phyloP scores from a whole-genome alignment of 2,329 filamentous ascomycete species.

The Epichloe gansuensis region DNA sequence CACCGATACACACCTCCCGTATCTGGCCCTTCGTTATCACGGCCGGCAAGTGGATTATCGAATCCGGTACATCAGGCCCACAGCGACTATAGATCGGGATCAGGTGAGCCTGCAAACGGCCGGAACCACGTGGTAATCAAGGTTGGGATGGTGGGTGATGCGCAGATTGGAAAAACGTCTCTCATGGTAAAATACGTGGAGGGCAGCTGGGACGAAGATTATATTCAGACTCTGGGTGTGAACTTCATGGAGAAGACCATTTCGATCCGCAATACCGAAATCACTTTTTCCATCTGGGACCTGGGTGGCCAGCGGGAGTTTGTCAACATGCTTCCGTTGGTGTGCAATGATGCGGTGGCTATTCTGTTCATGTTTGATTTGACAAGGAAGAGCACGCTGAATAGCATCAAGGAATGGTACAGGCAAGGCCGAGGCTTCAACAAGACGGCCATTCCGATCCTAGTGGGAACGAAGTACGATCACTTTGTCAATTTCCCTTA shows the following conservation, averaged over 20 bases:
- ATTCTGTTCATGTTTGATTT: conserved; percentile 99
- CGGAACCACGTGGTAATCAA: conserved; percentile 87
- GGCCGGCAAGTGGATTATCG: conserved; percentile 44
- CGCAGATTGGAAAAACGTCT: conserved; percentile 97
- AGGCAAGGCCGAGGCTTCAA: conserved; percentile 95
- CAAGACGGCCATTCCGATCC: conserved; percentile 97
- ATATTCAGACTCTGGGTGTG: conserved; percentile 95
- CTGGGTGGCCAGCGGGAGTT: conserved; percentile 95
- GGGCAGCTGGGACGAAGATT: conserved; percentile 98
- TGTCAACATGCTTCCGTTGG: conserved; percentile 98
- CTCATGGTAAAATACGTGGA: conserved; percentile 99
- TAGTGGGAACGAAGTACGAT: conserved; percentile 97
- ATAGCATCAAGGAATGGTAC: conserved; percentile 99
- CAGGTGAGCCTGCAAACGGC: conserved; percentile 29
- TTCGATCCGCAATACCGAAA: conserved; percentile 97
- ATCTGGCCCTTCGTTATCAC: conserved; percentile 34
- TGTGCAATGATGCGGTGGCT: conserved; percentile 96
- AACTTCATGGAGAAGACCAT: conserved; percentile 99
- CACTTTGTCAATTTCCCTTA: conserved; percentile 98
- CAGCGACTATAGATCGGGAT: conserved; percentile 33
- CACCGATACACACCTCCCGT: conserved; percentile 35
- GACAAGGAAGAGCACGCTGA: conserved; percentile 93
- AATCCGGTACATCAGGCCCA: conserved; percentile 27
- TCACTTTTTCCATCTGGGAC: conserved; percentile 99
- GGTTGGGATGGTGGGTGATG: conserved; percentile 98